Percentiles rank a stretch among this genome's conserved stretches.
Conservation (phyloP, 768 basidiomycete species). For the Suillus plorans region DNA sequence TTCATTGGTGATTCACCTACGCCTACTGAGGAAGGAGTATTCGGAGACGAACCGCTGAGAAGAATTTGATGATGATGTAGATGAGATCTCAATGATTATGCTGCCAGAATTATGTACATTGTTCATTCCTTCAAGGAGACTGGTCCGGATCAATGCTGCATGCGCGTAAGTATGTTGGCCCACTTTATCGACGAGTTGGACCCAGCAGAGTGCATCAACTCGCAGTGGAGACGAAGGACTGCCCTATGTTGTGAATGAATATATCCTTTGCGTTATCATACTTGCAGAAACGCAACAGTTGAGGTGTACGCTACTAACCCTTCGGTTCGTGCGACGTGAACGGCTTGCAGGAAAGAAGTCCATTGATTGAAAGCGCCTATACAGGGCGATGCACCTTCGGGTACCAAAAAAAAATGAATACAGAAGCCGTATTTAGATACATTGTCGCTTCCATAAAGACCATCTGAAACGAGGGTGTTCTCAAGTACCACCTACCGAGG, state of each 20-base stretch:
- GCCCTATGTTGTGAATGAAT: neutral
- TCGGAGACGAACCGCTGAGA: neutral
- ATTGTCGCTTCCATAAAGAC: too few species aligned
- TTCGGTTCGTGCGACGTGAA: too few species aligned
- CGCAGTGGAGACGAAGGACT: neutral
- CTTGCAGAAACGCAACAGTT: too few species aligned
- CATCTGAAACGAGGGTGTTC: too few species aligned
- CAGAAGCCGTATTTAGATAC: too few species aligned
- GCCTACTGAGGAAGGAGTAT: neutral
- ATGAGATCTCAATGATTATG: neutral
- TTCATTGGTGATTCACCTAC: neutral
- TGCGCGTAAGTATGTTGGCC: conserved; percentile 1
- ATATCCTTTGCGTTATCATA: too few species aligned
- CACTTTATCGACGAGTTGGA: neutral
- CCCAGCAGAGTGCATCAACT: neutral
- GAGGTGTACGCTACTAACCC: too few species aligned
- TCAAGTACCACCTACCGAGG: too few species aligned
- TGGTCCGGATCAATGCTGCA: conserved; percentile 9
- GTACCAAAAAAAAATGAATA: too few species aligned
- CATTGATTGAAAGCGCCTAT: too few species aligned
- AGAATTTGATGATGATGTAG: neutral
- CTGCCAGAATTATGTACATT: conserved; percentile 21
- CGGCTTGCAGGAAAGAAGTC: too few species aligned
- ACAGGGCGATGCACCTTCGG: too few species aligned
- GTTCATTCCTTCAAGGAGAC: conserved; percentile 21